Percentiles rank a stretch among this genome's conserved stretches.
phyloP scores from a whole-genome alignment of 139 green algal genomes.

The Asterochloris erici region DNA sequence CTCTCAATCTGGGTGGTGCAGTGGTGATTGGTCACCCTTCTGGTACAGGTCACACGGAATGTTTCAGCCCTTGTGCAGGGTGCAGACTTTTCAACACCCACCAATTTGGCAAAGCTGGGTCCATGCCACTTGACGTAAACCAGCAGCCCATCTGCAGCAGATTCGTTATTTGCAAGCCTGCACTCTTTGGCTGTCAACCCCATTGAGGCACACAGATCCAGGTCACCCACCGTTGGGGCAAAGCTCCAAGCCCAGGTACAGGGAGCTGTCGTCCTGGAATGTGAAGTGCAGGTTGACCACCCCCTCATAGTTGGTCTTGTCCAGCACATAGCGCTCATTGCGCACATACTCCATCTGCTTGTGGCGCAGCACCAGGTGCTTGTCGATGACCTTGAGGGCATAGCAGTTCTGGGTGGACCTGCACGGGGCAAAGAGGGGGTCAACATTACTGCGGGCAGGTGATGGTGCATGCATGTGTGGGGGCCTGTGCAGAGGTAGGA shows the following conservation, averaged over 20 bases:
- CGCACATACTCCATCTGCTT: slow-evolving; percentile 53
- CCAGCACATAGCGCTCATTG: slow-evolving; percentile 56
- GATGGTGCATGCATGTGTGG: not conserved
- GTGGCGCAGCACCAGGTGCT: slow-evolving; percentile 62
- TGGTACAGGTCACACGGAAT: too few relatives aligned
- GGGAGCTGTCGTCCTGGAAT: slow-evolving; percentile 51
- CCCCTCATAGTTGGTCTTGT: slow-evolving; percentile 48
- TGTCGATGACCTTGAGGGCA: slow-evolving; percentile 70
- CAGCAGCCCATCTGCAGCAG: not conserved
- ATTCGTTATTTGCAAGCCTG: not conserved
- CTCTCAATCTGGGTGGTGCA: too few relatives aligned
- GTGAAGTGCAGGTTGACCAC: slow-evolving; percentile 68
- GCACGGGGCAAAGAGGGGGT: too few relatives aligned
- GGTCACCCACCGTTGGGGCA: slow-evolving; percentile 29
- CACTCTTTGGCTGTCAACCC: not conserved
- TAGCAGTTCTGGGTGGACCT: slow-evolving; percentile 31
- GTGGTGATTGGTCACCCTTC: too few relatives aligned
- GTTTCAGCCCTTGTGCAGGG: too few relatives aligned
- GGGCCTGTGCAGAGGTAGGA: not conserved
- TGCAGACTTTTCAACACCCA: too few relatives aligned
- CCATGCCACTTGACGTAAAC: not conserved
- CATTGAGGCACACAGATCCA: too few relatives aligned
- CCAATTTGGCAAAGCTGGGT: not conserved
- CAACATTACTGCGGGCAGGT: too few relatives aligned
- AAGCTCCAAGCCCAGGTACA: slow-evolving; percentile 51